Evolutionary conservation across 768 basidiomycete species (phyloP), one percentile per base, ranked within the genome.

Genomic region (Boletus pseudo-olivaceus): DNA sequence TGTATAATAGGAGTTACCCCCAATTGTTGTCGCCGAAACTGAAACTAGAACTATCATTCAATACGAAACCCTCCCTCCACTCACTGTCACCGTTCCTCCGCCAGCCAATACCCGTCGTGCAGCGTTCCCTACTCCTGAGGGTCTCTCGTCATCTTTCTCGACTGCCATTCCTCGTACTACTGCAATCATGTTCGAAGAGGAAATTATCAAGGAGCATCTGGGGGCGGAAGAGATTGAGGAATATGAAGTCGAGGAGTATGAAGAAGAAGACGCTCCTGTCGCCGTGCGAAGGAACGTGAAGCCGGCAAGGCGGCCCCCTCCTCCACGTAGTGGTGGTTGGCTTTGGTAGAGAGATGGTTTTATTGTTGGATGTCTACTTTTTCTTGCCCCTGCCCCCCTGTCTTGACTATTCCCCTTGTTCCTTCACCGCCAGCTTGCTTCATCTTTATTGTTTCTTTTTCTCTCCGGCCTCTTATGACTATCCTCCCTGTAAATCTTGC

Each of bases 101-200:
- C 89, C 90, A 57, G 85, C 88, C 64, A 87, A 82, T 66, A 90
- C 88, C 47, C 88, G 88, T 57, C 79, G 81, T 62, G 90, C 84
- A 55, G 82, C 87, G 29, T 79, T 80, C 61, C 89, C 90, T 20
- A 80, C 82, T 29, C 90, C 90, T 7, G 83, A 87, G 64, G 79
- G 78, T 7, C 76, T 77, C 29, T 81, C 80, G 20, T 73, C 80
- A n/a, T 75, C 79, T 10, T 77, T 81, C 34, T 79, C 80, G 7
- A 76, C 83, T n/a, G 76, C 78, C 6, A 83, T 82, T 66, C 88
- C 87, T 17, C 82, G 82, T 56, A 92, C 90, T 26, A 91, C 89
- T 14, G 81, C 86, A 12, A 75, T 91, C 26, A 87, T 83, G 59
- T 76, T 75, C 33, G 82, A 84, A 34, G 87, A 90, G 51, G 83